These are phyloP conservation scores for Yamadazyma aaseri DNA, from an alignment of 1,139 yeast genomes.

Conservation along the genomic window DNA sequence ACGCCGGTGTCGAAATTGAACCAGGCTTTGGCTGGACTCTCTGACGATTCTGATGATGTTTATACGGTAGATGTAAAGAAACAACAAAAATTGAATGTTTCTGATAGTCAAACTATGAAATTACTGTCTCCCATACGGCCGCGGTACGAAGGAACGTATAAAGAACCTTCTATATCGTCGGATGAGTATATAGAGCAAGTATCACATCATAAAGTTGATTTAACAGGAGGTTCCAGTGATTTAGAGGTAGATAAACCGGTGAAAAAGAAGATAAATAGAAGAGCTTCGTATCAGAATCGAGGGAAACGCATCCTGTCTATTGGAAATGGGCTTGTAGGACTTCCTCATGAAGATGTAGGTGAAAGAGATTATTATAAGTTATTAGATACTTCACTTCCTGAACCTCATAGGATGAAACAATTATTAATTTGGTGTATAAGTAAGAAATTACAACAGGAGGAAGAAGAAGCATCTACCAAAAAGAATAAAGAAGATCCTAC, in stretches of 20 bases:
- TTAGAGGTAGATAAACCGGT: slow-evolving; percentile 4
- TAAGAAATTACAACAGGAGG: slow-evolving; percentile 43
- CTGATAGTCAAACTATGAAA: slow-evolving; percentile 11
- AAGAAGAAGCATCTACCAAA: slow-evolving; percentile 23
- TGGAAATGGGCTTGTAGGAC: slow-evolving; percentile 69
- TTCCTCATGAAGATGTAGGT: slow-evolving; percentile 65
- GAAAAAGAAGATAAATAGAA: slow-evolving; percentile 25
- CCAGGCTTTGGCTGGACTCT: slow-evolving; percentile 22
- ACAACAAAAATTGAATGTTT: neutral
- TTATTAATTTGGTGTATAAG: slow-evolving; percentile 68
- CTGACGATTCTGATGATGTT: slow-evolving; percentile 16
- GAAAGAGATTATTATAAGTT: slow-evolving; percentile 59
- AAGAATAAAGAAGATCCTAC: slow-evolving; percentile 32
- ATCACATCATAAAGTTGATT: slow-evolving; percentile 25
- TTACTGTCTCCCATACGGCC: slow-evolving; percentile 28
- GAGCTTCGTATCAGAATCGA: slow-evolving; percentile 53
- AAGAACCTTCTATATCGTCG: slow-evolving; percentile 8
- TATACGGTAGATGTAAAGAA: slow-evolving; percentile 10
- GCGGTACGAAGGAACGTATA: slow-evolving; percentile 11
- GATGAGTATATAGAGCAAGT: slow-evolving; percentile 33
- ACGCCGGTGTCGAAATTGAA: slow-evolving; percentile 29
- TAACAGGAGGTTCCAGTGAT: slow-evolving; percentile 12
- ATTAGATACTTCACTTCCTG: slow-evolving; percentile 61
- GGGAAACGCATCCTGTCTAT: slow-evolving; percentile 75
- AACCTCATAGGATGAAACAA: slow-evolving; percentile 72